Percentiles rank a stretch among this genome's conserved stretches.
Conservation (phyloP, 2,329 filamentous ascomycete genomes). For the Hypoxylon sp. region DNA sequence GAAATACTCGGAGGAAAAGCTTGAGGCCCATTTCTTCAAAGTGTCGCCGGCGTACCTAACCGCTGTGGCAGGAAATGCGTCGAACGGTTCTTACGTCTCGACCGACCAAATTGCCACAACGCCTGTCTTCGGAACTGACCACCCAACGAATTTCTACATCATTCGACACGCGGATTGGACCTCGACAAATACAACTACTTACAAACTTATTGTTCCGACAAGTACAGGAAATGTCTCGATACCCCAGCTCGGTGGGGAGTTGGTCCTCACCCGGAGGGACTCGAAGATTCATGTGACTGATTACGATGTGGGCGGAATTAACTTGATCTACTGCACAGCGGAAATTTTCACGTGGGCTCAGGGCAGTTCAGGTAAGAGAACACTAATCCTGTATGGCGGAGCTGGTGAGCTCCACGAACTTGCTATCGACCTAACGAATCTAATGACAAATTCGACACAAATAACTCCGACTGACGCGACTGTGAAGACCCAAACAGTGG, state of each 20-base stretch:
- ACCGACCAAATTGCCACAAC: conserved; percentile 55
- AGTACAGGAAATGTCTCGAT: conserved; percentile 43
- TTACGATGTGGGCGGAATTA: conserved; percentile 70
- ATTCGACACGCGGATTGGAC: conserved; percentile 42
- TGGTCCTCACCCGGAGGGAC: conserved; percentile 63
- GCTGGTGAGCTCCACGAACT: conserved; percentile 73
- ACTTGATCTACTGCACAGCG: conserved; percentile 74
- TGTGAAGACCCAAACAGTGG: conserved; percentile 35
- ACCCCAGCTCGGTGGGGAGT: conserved; percentile 41
- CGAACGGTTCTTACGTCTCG: conserved; percentile 60
- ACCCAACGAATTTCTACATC: conserved; percentile 42
- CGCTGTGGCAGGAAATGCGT: conserved; percentile 60
- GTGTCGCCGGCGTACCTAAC: conserved; percentile 77
- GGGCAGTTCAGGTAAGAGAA: conserved; percentile 33
- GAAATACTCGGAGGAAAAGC: conserved; percentile 84
- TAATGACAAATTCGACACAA: conserved; percentile 33
- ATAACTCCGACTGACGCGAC: conserved; percentile 19
- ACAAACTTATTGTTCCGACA: conserved; percentile 45
- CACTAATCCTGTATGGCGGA: conserved; percentile 72
- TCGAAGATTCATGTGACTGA: conserved; percentile 76
- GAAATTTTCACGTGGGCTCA: conserved; percentile 73
- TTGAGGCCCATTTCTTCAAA: conserved; percentile 79
- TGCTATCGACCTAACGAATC: conserved; percentile 54
- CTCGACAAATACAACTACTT: conserved; percentile 37
- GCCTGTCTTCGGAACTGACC: conserved; percentile 35